Conservation (phyloP, 768 basidiomycete genomes). For the Pisolithus tinctorius region DNA sequence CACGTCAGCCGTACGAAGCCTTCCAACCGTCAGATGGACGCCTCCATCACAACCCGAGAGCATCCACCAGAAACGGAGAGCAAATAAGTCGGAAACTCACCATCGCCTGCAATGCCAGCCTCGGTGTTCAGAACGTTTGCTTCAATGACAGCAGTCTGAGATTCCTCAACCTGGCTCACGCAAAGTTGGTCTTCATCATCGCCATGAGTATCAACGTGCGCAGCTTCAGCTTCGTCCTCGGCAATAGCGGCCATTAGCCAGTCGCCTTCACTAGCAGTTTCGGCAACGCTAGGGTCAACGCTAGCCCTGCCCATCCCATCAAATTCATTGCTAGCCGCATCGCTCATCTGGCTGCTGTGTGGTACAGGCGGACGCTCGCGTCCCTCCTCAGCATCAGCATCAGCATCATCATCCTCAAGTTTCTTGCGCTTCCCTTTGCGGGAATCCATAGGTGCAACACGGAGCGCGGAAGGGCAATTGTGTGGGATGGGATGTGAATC, state of each 20-base stretch:
- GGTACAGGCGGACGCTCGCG: constrained; percentile 61
- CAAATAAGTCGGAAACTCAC: constrained; percentile 43
- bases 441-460: constrained; percentile 44
- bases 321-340: constrained; percentile 49
- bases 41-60: constrained; percentile 34
- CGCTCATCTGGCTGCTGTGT: constrained; percentile 37
- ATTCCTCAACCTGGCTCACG: constrained; percentile 36
- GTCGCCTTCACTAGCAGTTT: constrained; percentile 66
- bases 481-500: constrained; percentile 72
- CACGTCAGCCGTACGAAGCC: constrained; percentile 56
- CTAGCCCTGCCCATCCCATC: constrained; percentile 54
- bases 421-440: constrained; percentile 86
- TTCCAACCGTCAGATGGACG: constrained; percentile 31
- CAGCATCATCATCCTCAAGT: constrained; percentile 82
- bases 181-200: constrained; percentile 43
- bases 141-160: constrained; percentile 29
- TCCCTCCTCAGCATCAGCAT: constrained; percentile 60
- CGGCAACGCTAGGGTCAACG: constrained; percentile 59
- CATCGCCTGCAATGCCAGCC: constrained; percentile 32
- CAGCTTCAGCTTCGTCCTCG: constrained; percentile 56
- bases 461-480: constrained; percentile 36
- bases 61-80: constrained; percentile 38
- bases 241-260: constrained; percentile 88
- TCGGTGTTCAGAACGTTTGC: constrained; percentile 27
- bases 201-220: constrained; percentile 47